These are phyloP conservation scores for Coniella lustricola DNA, from an alignment of 2,329 filamentous ascomycete species.

Conservation along the genomic window DNA sequence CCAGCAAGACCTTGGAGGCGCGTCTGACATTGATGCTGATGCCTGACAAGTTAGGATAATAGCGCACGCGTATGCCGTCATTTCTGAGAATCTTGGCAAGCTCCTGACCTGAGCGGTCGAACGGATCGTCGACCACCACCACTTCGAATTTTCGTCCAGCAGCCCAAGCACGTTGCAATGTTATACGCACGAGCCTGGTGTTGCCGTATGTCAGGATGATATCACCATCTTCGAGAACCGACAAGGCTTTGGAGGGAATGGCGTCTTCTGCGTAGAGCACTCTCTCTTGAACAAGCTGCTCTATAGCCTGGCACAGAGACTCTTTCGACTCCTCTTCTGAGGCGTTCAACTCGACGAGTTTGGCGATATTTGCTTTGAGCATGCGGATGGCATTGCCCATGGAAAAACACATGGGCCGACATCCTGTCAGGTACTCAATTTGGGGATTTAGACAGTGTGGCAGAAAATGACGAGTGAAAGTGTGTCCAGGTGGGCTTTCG, in stretches of 20 bases:
- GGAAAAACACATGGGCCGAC: constrained; percentile 89
- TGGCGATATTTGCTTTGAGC: constrained; percentile 86
- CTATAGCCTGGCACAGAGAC: constrained; percentile 70
- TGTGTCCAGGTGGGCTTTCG: constrained; percentile 75
- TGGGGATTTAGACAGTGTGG: constrained; percentile 88
- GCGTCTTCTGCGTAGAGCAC: constrained; percentile 81
- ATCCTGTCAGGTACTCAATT: constrained; percentile 89
- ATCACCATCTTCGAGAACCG: constrained; percentile 71
- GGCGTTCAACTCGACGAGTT: constrained; percentile 71
- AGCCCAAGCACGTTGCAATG: constrained; percentile 65
- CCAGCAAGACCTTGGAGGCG: constrained; percentile 68
- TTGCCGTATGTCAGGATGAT: constrained; percentile 82
- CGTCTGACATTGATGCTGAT: constrained; percentile 64
- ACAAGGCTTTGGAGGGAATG: constrained; percentile 69
- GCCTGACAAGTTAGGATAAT: constrained; percentile 69
- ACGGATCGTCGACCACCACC: constrained; percentile 69
- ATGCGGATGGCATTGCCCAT: constrained; percentile 97
- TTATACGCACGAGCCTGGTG: constrained; percentile 77
- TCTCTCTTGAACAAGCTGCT: constrained; percentile 83
- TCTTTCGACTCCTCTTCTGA: constrained; percentile 78
- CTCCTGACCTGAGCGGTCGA: constrained; percentile 42
- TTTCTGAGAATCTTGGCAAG: constrained; percentile 63
- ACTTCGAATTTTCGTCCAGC: constrained; percentile 73
- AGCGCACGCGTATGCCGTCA: constrained; percentile 69
- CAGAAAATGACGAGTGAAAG: constrained; percentile 83